Evolutionary conservation across 805 yeast genomes (phyloP).

Genomic region (Candida multigemmis): DNA sequence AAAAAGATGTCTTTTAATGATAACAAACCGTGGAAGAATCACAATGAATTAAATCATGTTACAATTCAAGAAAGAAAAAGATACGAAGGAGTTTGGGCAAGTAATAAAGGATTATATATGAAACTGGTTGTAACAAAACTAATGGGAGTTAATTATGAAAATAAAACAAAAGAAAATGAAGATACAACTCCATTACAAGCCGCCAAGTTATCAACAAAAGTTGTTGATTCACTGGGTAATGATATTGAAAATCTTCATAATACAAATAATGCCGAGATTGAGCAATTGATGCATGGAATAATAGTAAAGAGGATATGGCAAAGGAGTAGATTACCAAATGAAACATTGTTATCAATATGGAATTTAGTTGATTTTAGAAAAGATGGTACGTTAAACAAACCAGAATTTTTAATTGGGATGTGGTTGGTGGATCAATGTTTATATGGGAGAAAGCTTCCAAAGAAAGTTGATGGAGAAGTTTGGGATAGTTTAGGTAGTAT

Average conservation of each 20-base stretch:
- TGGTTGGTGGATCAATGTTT: slow-evolving; percentile 96
- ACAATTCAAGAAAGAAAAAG: slow-evolving; percentile 69
- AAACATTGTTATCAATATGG: slow-evolving; percentile 53
- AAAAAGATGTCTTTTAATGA: slow-evolving; percentile 55
- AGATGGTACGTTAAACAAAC: slow-evolving; percentile 71
- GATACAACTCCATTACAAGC: slow-evolving; percentile 15
- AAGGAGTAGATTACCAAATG: slow-evolving; percentile 63
- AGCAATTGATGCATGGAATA: slow-evolving; percentile 40
- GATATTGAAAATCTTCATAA: slow-evolving; percentile 18
- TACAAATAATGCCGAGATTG: slow-evolving; percentile 14
- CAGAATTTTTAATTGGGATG: slow-evolving; percentile 90
- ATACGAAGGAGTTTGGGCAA: slow-evolving; percentile 91
- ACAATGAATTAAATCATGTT: slow-evolving; percentile 43
- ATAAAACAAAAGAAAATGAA: slow-evolving; percentile 1
- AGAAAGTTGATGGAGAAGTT: slow-evolving; percentile 51
- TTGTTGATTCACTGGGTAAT: slow-evolving; percentile 6
- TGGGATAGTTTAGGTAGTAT: slow-evolving; percentile 71
- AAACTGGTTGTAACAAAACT: slow-evolving; percentile 22
- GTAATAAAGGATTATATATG: slow-evolving; percentile 66
- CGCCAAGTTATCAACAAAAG: slow-evolving; percentile 23
- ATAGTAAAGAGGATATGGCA: slow-evolving; percentile 77
- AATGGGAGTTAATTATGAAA: slow-evolving; percentile 18
- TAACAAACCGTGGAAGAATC: slow-evolving; percentile 92
- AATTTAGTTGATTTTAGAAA: slow-evolving; percentile 54
- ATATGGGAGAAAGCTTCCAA: slow-evolving; percentile 86